Conservation (phyloP, 106 monocot genomes). For the Dendrobium huoshanense region DNA sequence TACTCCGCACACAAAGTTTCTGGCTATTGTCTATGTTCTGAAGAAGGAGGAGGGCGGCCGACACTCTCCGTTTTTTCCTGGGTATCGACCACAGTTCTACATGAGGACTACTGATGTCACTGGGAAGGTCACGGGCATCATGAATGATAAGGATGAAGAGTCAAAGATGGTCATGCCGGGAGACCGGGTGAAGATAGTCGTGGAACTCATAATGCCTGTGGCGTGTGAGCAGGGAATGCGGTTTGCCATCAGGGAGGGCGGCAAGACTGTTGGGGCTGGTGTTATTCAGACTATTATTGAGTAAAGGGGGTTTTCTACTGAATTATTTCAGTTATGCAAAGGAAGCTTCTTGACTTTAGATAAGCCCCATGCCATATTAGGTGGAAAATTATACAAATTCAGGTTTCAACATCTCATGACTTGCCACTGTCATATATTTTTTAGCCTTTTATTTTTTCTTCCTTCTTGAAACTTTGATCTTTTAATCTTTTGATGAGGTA, state of each 20-base stretch:
- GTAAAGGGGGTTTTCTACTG: constrained; percentile 6
- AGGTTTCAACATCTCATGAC: neutral
- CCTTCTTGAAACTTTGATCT: neutral
- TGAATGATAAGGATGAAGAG: constrained; percentile 75
- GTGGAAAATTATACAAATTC: neutral
- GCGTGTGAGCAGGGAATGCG: constrained; percentile 75
- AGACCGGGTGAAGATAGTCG: constrained; percentile 65
- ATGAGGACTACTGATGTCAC: constrained; percentile 82
- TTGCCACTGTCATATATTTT: neutral
- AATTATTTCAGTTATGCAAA: neutral
- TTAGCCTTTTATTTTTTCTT: neutral
- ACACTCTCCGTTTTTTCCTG: constrained; percentile 68
- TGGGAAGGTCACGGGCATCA: constrained; percentile 48
- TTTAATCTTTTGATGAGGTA: neutral
- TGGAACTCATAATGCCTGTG: constrained; percentile 61
- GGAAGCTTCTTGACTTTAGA: neutral
- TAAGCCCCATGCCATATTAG: neutral
- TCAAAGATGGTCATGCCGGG: constrained; percentile 85
- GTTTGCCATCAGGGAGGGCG: constrained; percentile 71
- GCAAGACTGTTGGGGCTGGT: constrained; percentile 72
- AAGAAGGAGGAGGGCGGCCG: constrained; percentile 85
- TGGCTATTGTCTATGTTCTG: constrained; percentile 59
- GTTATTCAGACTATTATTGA: constrained; percentile 58
- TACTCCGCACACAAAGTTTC: constrained; percentile 73
- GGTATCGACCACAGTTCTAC: constrained; percentile 74